Percentiles rank a stretch among this genome's conserved stretches.
phyloP scores from a whole-genome alignment of 2,329 filamentous ascomycete species.

The Magnaporthiopsis rhizophila region DNA sequence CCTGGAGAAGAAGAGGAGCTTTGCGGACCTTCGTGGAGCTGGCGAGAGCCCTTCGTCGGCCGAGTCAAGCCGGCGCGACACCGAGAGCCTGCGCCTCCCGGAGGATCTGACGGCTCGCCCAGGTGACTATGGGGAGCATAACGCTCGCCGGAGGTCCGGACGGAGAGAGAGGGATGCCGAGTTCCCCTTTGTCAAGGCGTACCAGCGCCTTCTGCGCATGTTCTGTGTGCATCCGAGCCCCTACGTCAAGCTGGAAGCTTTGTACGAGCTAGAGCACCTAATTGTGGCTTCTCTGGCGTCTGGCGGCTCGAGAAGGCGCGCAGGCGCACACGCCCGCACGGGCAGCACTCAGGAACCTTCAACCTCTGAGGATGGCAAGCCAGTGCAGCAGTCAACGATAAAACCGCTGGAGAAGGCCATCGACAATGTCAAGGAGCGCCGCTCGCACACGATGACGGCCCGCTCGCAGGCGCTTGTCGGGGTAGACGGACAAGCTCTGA shows the following conservation, averaged over 20 bases:
- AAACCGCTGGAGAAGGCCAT: constrained; percentile 58
- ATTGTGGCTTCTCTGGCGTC: constrained; percentile 67
- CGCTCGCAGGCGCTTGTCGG: constrained; percentile 15
- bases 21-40: constrained; percentile 51
- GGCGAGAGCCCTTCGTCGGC: constrained; percentile 27
- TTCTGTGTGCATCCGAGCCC: constrained; percentile 89
- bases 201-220: constrained; percentile 69
- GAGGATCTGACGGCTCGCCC: constrained; percentile 14
- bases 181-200: constrained; percentile 76
- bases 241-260: constrained; percentile 71
- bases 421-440: constrained; percentile 60
- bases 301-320: constrained; percentile 31
- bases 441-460: constrained; percentile 47
- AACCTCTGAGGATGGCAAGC: constrained; percentile 9
- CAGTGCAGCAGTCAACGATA: constrained; percentile 12
- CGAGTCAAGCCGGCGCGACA: constrained; percentile 15
- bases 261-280: constrained; percentile 76
- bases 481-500: neutral
- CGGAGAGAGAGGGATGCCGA: constrained; percentile 35
- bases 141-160: constrained; percentile 13
- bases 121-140: neutral
- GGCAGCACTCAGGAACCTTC: constrained; percentile 1
- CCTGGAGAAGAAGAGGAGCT: constrained; percentile 61
- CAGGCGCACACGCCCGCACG: constrained; percentile 24
- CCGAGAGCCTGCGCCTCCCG: neutral